These are phyloP conservation scores for Chaetomium sp. DNA, from an alignment of 2,329 filamentous ascomycete genomes.

Conservation along the genomic window DNA sequence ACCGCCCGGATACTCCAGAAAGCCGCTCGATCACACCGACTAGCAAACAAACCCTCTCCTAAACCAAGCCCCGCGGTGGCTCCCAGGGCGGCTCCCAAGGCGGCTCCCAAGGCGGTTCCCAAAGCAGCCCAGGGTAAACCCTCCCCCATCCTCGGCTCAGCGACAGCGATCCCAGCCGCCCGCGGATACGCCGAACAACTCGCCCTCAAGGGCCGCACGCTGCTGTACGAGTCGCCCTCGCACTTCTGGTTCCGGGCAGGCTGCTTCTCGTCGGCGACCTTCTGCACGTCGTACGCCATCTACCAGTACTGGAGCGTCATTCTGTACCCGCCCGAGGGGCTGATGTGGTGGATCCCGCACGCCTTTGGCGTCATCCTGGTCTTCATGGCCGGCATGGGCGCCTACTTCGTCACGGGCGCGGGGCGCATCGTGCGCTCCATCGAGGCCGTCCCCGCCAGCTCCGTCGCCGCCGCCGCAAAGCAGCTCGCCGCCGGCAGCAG, in stretches of 20 bases:
- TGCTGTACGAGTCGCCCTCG: slow-evolving; percentile 66
- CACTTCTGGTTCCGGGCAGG: slow-evolving; percentile 64
- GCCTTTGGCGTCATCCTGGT: slow-evolving; percentile 61
- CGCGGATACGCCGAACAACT: slow-evolving; percentile 55
- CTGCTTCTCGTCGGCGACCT: slow-evolving; percentile 58
- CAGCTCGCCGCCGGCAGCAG: slow-evolving; percentile 17
- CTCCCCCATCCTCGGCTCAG: slow-evolving; percentile 19
- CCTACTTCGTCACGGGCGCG: slow-evolving; percentile 61
- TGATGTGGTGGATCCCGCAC: slow-evolving; percentile 59
- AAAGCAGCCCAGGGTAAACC: neutral
- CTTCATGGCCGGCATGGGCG: slow-evolving; percentile 61
- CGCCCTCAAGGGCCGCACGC: slow-evolving; percentile 56
- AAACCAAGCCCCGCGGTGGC: slow-evolving; percentile 6
- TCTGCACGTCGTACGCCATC: slow-evolving; percentile 55
- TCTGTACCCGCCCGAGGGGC: slow-evolving; percentile 52
- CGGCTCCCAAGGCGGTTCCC: neutral
- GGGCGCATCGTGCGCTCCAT: slow-evolving; percentile 60
- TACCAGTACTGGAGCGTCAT: slow-evolving; percentile 55
- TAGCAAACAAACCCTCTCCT: slow-evolving; percentile 2
- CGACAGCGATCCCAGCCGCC: slow-evolving; percentile 10
- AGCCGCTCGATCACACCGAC: slow-evolving; percentile 1
- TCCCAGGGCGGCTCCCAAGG: slow-evolving; percentile 22
- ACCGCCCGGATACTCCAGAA: slow-evolving; percentile 21
- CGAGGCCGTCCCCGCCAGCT: slow-evolving; percentile 51
- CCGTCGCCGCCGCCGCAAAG: slow-evolving; percentile 14